Percentiles rank a stretch among this genome's conserved stretches.
Evolutionary conservation across 148 eudicot species (phyloP).

Genomic region (Nyssa sinensis): DNA sequence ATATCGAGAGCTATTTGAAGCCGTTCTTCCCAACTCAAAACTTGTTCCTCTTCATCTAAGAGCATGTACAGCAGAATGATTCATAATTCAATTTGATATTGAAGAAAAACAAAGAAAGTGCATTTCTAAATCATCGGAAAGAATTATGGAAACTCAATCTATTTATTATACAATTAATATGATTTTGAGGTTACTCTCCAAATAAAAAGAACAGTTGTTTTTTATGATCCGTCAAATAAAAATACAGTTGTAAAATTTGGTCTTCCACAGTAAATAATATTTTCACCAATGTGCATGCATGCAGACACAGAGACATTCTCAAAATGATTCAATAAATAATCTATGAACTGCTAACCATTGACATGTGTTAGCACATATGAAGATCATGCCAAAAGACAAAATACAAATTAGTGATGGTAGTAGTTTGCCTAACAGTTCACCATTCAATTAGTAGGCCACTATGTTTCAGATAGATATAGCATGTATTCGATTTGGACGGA

Average conservation of each 20-base stretch:
- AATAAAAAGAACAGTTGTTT: no score
- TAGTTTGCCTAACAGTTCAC: neutral
- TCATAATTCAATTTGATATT: neutral
- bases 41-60: conserved; percentile 52
- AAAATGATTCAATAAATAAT: no score
- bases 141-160: neutral
- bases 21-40: conserved; percentile 85
- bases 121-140: neutral
- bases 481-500: neutral
- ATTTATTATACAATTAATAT: no score
- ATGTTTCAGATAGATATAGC: neutral
- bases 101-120: neutral
- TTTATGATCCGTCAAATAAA: no score
- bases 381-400: neutral
- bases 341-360: no score
- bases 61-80: conserved; percentile 9
- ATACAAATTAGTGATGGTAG: neutral
- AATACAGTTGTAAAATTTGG: neutral
- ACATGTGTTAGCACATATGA: neutral
- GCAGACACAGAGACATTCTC: neutral
- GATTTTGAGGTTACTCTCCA: no score
- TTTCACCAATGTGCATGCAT: neutral
- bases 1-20: conserved; percentile 90
- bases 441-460: neutral
- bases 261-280: neutral